phyloP scores from a whole-genome alignment of 495 filamentous ascomycete species.

The Tuber calosporum region DNA sequence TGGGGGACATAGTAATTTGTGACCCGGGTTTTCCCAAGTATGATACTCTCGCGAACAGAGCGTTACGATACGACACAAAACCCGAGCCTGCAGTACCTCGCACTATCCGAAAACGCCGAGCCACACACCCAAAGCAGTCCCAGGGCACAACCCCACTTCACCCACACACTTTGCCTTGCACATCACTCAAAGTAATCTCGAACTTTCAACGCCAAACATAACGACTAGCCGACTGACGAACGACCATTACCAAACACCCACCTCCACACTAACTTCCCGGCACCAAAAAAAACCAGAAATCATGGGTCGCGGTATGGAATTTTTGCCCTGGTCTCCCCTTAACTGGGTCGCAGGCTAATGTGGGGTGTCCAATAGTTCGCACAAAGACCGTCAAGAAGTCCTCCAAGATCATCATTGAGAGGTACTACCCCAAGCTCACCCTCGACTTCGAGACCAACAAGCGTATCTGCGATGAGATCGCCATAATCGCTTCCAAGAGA shows the following conservation, averaged over 20 bases:
- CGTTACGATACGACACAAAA: background rate
- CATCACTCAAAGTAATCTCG: background rate
- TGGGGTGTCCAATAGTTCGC: slow-evolving; percentile 42
- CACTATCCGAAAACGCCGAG: background rate
- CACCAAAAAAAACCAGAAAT: slow-evolving; percentile 21
- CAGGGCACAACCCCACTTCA: background rate
- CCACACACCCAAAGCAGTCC: background rate
- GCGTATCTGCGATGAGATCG: slow-evolving; percentile 99
- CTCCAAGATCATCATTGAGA: slow-evolving; percentile 99
- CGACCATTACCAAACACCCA: slow-evolving; percentile 18
- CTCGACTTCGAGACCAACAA: slow-evolving; percentile 99
- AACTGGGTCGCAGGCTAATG: slow-evolving; percentile 42
- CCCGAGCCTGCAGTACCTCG: background rate
- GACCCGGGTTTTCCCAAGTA: background rate
- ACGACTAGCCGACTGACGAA: slow-evolving; percentile 10
- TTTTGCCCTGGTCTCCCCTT: slow-evolving; percentile 42
- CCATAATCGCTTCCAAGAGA: slow-evolving; percentile 96
- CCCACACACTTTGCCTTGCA: background rate
- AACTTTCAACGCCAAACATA: background rate
- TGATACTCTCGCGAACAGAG: background rate
- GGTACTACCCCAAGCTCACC: slow-evolving; percentile 95
- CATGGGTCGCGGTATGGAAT: slow-evolving; percentile 40
- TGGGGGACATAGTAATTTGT: background rate
- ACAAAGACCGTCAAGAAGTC: slow-evolving; percentile 95
- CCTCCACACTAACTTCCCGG: background rate